phyloP scores from a whole-genome alignment of 345 rosid species.

The Citrus unshiu region DNA sequence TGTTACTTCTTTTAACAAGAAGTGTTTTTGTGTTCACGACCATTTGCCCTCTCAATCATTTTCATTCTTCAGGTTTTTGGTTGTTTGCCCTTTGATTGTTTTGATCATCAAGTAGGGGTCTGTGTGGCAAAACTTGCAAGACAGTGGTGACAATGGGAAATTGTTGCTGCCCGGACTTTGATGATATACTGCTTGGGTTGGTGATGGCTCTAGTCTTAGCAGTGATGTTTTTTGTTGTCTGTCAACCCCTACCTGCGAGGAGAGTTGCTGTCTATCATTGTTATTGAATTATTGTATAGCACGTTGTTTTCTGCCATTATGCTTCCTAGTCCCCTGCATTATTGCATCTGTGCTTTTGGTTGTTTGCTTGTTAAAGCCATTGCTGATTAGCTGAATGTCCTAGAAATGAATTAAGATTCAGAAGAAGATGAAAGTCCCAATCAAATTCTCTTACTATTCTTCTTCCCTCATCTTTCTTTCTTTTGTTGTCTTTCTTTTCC shows the following conservation, averaged over 20 bases:
- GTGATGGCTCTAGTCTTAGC: conserved; percentile 28
- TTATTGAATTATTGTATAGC: not conserved
- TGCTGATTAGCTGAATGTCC: not conserved
- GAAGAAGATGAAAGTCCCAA: not conserved
- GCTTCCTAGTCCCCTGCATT: not conserved
- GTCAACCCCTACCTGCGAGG: conserved; percentile 24
- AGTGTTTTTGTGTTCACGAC: not conserved
- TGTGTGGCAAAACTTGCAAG: not conserved
- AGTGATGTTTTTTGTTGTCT: conserved; percentile 20
- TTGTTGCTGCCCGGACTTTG: conserved; percentile 26
- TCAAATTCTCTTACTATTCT: not conserved
- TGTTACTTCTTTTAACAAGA: not conserved
- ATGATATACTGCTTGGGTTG: conserved; percentile 20
- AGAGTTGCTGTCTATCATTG: conserved; percentile 28
- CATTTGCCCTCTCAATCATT: not conserved
- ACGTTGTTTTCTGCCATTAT: not conserved
- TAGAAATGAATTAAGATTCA: not conserved
- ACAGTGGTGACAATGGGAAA: conserved; percentile 19
- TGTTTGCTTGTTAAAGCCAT: not conserved
- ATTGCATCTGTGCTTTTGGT: not conserved
- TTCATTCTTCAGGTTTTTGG: not conserved
- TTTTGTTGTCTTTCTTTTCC: no score
- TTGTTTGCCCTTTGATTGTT: not conserved
- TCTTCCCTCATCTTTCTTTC: not conserved
- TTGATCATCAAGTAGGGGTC: not conserved